Evolutionary conservation across 2,329 filamentous ascomycete species (phyloP).

Genomic region (Lecanicillium sp.): DNA sequence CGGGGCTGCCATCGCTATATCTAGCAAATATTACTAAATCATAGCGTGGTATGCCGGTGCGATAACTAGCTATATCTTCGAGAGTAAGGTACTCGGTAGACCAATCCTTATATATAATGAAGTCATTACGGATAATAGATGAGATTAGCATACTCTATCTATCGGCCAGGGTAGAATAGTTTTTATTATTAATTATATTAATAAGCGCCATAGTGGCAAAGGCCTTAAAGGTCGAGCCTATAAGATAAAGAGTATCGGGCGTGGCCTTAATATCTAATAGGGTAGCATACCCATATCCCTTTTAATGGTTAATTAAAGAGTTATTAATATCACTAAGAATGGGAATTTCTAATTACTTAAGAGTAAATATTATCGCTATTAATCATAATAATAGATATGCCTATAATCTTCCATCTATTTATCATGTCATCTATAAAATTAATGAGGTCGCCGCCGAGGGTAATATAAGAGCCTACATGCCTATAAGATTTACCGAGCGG

Average conservation of each 20-base stretch:
- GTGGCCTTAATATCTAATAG: background rate
- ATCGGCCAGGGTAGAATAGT: background rate
- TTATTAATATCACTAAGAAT: background rate
- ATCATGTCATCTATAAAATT: background rate
- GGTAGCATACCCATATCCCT: conserved; percentile 1
- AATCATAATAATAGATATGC: background rate
- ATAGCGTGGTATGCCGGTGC: background rate
- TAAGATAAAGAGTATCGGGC: background rate
- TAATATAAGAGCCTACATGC: background rate
- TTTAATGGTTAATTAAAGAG: background rate
- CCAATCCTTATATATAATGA: background rate
- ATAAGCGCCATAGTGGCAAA: background rate
- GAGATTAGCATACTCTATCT: background rate
- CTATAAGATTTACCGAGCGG: too few relatives aligned
- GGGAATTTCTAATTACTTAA: background rate
- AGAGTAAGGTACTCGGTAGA: background rate
- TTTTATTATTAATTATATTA: conserved; percentile 11
- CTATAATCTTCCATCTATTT: background rate
- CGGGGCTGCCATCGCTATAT: background rate
- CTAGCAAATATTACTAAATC: background rate
- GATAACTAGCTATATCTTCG: background rate
- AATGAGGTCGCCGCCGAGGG: background rate
- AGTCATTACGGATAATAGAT: background rate
- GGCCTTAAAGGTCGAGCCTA: background rate
- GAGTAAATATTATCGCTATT: background rate